Percentiles rank a stretch among this genome's conserved stretches.
These are phyloP conservation scores for Eucalyptus urophylla DNA, from an alignment of 345 rosid species.

Conservation along the genomic window DNA sequence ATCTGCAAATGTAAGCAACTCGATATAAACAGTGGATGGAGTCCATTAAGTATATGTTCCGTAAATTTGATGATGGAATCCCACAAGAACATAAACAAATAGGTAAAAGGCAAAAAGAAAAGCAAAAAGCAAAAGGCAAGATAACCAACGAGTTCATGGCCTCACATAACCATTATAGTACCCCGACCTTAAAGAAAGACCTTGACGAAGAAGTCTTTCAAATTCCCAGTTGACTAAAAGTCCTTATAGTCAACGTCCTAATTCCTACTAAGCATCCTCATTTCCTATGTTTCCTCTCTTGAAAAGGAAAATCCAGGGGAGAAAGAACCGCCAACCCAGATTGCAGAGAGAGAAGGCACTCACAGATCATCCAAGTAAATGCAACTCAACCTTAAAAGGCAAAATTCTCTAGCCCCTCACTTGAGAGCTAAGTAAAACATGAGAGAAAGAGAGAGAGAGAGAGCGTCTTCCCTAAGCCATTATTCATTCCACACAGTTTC, in stretches of 20 bases:
- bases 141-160: neutral
- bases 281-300: neutral
- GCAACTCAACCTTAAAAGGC: neutral
- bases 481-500: neutral
- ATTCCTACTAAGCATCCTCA: neutral
- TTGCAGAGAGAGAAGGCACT: neutral
- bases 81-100: neutral
- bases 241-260: neutral
- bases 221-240: neutral
- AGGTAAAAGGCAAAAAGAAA: neutral
- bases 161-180: neutral
- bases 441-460: neutral
- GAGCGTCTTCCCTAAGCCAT: neutral
- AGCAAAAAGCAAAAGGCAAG: neutral
- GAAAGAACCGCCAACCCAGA: neutral
- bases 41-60: neutral
- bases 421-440: neutral
- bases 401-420: neutral
- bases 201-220: neutral
- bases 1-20: neutral
- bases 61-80: neutral
- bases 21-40: neutral
- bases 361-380: neutral
- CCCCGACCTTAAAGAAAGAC: neutral
- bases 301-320: neutral